A percentile compares a stretch with the other conserved stretches of the same genome.
Conservation (phyloP, 2,329 filamentous ascomycete genomes). For the Cladosporium phlei region DNA sequence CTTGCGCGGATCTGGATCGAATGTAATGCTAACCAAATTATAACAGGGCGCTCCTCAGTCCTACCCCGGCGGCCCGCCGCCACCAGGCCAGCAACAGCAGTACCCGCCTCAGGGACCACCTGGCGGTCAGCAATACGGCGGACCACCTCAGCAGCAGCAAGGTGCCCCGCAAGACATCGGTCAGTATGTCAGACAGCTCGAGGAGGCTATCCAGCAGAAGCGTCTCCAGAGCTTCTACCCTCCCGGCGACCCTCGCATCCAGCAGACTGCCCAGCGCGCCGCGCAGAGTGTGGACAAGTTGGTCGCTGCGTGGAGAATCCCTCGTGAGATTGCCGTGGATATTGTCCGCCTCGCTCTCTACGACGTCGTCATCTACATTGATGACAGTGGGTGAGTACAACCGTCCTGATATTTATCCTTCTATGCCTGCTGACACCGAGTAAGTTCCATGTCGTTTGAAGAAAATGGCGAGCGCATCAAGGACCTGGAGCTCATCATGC, state of each 20-base stretch:
- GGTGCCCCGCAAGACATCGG: constrained; percentile 45
- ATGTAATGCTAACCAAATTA: constrained; percentile 13
- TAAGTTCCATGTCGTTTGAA: constrained; percentile 65
- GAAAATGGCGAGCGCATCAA: constrained; percentile 63
- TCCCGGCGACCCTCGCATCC: constrained; percentile 43
- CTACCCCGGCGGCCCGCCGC: constrained; percentile 25
- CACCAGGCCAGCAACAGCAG: constrained; percentile 29
- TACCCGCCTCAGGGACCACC: constrained; percentile 28
- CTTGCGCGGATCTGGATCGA: not conserved
- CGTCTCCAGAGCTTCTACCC: constrained; percentile 56
- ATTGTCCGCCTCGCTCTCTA: constrained; percentile 58
- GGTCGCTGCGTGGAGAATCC: constrained; percentile 53
- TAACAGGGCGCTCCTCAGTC: constrained; percentile 22
- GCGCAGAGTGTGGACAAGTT: constrained; percentile 50
- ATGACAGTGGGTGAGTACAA: constrained; percentile 66
- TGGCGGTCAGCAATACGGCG: constrained; percentile 27
- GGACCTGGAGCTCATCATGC: constrained; percentile 60
- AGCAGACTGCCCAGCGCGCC: constrained; percentile 47
- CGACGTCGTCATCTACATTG: constrained; percentile 60
- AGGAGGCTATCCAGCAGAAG: constrained; percentile 57
- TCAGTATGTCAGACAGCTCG: constrained; percentile 54
- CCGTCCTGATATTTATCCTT: too few species aligned
- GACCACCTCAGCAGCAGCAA: constrained; percentile 24
- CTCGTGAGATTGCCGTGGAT: constrained; percentile 57
- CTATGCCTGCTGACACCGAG: too few species aligned